A percentile compares a stretch with the other conserved stretches of the same genome.
These are phyloP conservation scores for Passalora sequoiae DNA, from an alignment of 2,329 filamentous ascomycete species.

Conservation along the genomic window DNA sequence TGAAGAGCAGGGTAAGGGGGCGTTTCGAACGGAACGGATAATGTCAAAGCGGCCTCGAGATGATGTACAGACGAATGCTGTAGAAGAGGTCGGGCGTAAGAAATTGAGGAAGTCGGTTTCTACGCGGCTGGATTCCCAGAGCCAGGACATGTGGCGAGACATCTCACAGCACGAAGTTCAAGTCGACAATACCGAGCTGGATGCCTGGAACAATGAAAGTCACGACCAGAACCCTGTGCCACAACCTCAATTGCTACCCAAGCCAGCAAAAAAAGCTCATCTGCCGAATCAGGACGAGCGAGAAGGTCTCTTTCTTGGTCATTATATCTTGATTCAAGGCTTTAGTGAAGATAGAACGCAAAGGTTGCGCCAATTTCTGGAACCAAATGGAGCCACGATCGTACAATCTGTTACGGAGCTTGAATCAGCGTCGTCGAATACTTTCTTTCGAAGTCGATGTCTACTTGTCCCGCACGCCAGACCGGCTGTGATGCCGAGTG, in stretches of 20 bases:
- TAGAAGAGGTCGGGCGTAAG: constrained; percentile 51
- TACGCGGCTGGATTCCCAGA: constrained; percentile 72
- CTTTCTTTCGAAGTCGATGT: constrained; percentile 17
- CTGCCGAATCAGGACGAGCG: constrained; percentile 2
- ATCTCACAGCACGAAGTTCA: constrained; percentile 53
- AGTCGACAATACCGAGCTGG: constrained; percentile 18
- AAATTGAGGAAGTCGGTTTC: constrained; percentile 87
- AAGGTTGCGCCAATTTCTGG: constrained; percentile 22
- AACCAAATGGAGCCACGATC: constrained; percentile 30
- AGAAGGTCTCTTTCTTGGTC: constrained; percentile 29
- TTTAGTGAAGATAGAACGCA: constrained; percentile 22
- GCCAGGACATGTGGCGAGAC: constrained; percentile 82
- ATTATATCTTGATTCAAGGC: constrained; percentile 27
- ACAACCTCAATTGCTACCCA: neutral
- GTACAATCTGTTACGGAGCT: constrained; percentile 24
- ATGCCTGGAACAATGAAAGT: constrained; percentile 25
- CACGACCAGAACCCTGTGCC: constrained; percentile 7
- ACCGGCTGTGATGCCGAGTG: constrained; percentile 19
- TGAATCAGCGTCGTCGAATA: constrained; percentile 15
- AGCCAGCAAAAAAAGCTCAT: neutral
- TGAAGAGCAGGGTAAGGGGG: constrained; percentile 69
- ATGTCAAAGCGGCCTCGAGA: constrained; percentile 57
- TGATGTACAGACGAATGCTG: constrained; percentile 25
- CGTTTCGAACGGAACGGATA: constrained; percentile 49
- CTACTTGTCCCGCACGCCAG: constrained; percentile 34